Base-by-base conservation (phyloP, 2,329 filamentous ascomycete species). In the Chaetomium olivaceum region DNA sequence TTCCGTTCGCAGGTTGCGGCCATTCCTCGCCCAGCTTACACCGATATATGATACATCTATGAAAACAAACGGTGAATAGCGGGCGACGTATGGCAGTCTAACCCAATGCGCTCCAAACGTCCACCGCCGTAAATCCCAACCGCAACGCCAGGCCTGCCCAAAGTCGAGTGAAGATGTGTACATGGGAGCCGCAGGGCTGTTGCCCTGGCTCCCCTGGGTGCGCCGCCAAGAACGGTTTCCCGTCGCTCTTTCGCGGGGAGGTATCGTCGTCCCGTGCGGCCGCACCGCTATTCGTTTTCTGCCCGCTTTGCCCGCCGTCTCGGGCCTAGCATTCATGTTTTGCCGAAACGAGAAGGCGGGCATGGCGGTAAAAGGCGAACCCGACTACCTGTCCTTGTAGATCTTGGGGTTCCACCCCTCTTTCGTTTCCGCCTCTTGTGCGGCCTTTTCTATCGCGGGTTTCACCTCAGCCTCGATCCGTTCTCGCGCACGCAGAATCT, bases 361-460 rank as follows among this genome's bases (percentile, higher is more conserved):
- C 25, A 29, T 19, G 50, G 50, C 25, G 31, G 54, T 33, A 57
- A 27, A 31, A 43, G 33, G 36, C 14, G 25, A n/a, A 19, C 56
- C 36, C 25, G 43, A 73, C 76, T 80, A 91, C 84, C 88, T 85
- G 77, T 96, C 91, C 82, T 96, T 96, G 80, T 95, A 97, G 66
- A 97, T 82, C 83, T 97, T 97, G 66, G 94, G 95, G 77, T 93
- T 96, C 88, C 92, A 97, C 0, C 94, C 95, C 69, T 92, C 89
- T 76, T 90, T 87, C 62, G 90, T 74, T 78, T 97, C 93, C 63
- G 89, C 89, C 75, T 96, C 92, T 73, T 87, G 83, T 71, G 89
- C 87, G 16, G 85, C 84, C 76, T 89, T 88, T 76, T 91, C 89
- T 73, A 88, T 83, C 66, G 89, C 85, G 66, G 91, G 88, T 70